Base-by-base conservation (phyloP, 306 rosid genomes). In the Trifolium repens region DNA sequence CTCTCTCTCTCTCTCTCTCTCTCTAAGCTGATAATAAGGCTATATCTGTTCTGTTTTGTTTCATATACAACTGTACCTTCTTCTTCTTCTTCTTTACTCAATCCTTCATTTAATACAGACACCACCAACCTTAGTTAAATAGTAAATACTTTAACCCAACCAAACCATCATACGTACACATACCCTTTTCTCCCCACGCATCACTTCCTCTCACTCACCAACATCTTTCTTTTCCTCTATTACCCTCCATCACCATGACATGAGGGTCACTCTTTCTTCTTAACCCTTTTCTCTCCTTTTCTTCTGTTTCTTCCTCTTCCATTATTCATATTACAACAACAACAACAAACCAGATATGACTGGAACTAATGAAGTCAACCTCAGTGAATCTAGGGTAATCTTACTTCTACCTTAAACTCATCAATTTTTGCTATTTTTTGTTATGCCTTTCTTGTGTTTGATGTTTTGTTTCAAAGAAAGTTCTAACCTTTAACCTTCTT, bases 331-430 rank as follows among this genome's bases (percentile, higher is more conserved):
- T 0, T 30, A 30, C 34, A 30, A 65, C 35, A 64, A 16, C 59
- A 43, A 62, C n/a, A 58, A 2, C 24, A 22, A 22, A 22, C 24
- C 0, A 80, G 53, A 60, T 32, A 88, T 90, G 96, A 88, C 96
- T 71, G 86, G 92, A 12, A 81, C 86, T 75, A 88, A 84, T 80
- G 84, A 86, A 81, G 81, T 90, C 90, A 90, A 88, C 85, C 86
- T 82, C 70, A 87, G 79, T 81, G 96, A 90, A 86, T 90, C 92
- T 79, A 88, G 84, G 94, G 98, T 93, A 84, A 69, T 7, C 9
- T 34, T 37, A 37, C 61, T 54, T 17, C n/a, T 11, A 54, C 9
- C 61, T 52, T 16, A 37, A 37, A 37, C 39, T 5, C 7, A 4
- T 35, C 52, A 15, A 47, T 47, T 7, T 47, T 1, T 14, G 17